Evolutionary conservation across 805 yeast species (phyloP).

Genomic region (Saccharomyces mikatae): DNA sequence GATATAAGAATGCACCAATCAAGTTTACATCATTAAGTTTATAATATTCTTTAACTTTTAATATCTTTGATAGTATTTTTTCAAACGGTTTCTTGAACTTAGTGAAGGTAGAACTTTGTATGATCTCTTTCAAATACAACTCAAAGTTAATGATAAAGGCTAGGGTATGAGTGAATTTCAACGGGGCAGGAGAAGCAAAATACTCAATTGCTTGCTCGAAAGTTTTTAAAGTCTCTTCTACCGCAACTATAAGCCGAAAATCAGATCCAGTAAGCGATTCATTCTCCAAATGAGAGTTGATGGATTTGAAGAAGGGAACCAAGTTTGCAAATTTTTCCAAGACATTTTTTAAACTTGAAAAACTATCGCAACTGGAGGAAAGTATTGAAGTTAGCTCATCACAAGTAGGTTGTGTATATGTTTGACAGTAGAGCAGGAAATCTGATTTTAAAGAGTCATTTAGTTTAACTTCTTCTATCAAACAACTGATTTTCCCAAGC

Average conservation of each 20-base stretch:
- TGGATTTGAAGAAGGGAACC: slow-evolving; percentile 2
- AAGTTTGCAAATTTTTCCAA: slow-evolving; percentile 5
- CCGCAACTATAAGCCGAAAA: slow-evolving; percentile 3
- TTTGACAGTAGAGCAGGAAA: neutral
- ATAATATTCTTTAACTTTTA: neutral
- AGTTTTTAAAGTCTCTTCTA: neutral
- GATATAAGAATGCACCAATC: slow-evolving; percentile 8
- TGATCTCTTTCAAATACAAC: neutral
- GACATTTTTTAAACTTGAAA: slow-evolving; percentile 5
- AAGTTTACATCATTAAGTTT: slow-evolving; percentile 1
- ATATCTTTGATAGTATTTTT: neutral
- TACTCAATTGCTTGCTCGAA: slow-evolving; percentile 3
- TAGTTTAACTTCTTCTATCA: slow-evolving; percentile 6
- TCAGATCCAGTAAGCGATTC: slow-evolving; percentile 10
- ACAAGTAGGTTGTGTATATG: neutral
- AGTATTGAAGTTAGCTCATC: neutral
- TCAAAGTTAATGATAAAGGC: slow-evolving; percentile 3
- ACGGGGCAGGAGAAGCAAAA: slow-evolving; percentile 4
- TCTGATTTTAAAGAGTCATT: neutral
- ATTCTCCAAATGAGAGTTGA: slow-evolving; percentile 6
- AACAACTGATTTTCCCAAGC: slow-evolving; percentile 11
- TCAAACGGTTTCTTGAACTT: slow-evolving; percentile 3
- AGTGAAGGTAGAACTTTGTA: neutral
- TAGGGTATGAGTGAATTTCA: slow-evolving; percentile 4
- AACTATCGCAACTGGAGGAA: slow-evolving; percentile 6